A percentile compares a stretch with the other conserved stretches of the same genome.
Conservation (phyloP, 2,329 filamentous ascomycete genomes). For the Fonsecaea erecta region DNA sequence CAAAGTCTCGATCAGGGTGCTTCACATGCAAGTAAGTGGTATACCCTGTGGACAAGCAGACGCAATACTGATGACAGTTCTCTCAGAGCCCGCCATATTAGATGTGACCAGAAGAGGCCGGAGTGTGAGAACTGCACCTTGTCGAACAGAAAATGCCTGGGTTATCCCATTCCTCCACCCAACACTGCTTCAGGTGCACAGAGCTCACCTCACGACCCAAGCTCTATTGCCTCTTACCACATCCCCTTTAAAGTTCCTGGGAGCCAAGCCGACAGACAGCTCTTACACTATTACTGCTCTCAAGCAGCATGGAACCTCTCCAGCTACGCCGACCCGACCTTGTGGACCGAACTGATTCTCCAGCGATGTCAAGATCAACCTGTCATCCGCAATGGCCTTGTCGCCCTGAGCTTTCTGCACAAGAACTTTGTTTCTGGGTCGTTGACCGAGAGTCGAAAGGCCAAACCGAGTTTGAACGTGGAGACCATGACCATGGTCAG, state of each 20-base stretch:
- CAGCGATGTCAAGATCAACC: constrained; percentile 66
- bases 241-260: constrained; percentile 25
- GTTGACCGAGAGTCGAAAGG: background rate
- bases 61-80: background rate
- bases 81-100: constrained; percentile 19
- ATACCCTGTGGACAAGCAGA: background rate
- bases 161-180: constrained; percentile 54
- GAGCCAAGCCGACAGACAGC: constrained; percentile 18
- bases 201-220: background rate
- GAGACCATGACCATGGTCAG: constrained; percentile 30
- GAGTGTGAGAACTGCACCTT: constrained; percentile 59
- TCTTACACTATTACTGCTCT: constrained; percentile 62
- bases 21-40: constrained; percentile 31
- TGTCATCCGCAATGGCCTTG: constrained; percentile 66
- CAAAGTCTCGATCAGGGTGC: constrained; percentile 29
- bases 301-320: constrained; percentile 67
- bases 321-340: constrained; percentile 68
- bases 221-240: constrained; percentile 15
- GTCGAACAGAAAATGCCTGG: constrained; percentile 63
- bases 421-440: constrained; percentile 46
- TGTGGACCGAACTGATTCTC: constrained; percentile 67
- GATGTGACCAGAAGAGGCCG: constrained; percentile 39
- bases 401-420: constrained; percentile 68
- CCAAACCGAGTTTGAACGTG: background rate
- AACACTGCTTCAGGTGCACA: background rate